A percentile compares a stretch with the other conserved stretches of the same genome.
These are phyloP conservation scores for Sarcodon sp. DNA, from an alignment of 768 basidiomycete species.

Conservation along the genomic window DNA sequence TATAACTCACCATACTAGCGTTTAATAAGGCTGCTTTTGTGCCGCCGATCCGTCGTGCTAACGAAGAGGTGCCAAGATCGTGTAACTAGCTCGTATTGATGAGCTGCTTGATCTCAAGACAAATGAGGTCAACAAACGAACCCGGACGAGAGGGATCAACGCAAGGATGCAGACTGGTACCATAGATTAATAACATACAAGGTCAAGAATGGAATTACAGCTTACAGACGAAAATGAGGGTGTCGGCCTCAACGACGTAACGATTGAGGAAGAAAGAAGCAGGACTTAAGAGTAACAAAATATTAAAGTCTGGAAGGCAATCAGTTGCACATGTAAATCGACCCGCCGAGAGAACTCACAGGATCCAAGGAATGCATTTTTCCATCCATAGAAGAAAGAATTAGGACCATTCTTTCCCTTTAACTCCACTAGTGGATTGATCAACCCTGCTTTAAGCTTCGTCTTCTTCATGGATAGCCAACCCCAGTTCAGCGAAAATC, in stretches of 20 bases:
- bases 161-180: conserved; percentile 48
- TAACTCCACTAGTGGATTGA: too few relatives aligned
- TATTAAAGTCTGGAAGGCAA: background rate
- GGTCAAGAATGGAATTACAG: background rate
- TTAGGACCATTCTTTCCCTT: too few relatives aligned
- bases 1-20: conserved; percentile 52
- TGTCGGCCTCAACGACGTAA: conserved; percentile 32
- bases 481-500: too few relatives aligned
- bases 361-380: background rate
- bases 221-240: conserved; percentile 52
- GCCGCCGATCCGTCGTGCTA: conserved; percentile 67
- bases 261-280: conserved; percentile 23
- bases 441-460: too few relatives aligned
- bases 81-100: conserved; percentile 36
- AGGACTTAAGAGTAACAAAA: background rate
- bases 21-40: conserved; percentile 70
- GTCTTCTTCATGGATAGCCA: too few relatives aligned
- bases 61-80: conserved; percentile 61
- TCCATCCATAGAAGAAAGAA: background rate
- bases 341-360: background rate
- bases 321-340: background rate
- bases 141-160: conserved; percentile 72
- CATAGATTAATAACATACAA: background rate
- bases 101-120: background rate
- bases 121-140: conserved; percentile 13